Evolutionary conservation across 768 basidiomycete species (phyloP).

Genomic region (Trametes elegans): DNA sequence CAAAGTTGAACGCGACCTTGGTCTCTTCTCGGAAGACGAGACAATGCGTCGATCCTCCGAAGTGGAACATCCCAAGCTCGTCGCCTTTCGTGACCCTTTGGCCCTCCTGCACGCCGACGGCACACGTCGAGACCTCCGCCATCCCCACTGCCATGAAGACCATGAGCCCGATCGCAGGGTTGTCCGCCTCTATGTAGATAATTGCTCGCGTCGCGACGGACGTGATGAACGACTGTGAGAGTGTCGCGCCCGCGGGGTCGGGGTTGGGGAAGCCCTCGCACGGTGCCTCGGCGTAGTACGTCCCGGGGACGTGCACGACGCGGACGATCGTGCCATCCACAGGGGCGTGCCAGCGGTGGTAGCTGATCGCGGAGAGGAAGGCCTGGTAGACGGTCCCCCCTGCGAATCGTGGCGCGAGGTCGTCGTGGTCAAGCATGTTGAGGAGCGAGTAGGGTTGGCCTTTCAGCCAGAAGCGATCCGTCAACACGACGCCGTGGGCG

Average conservation of each 20-base stretch:
- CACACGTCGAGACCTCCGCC: conserved; percentile 61
- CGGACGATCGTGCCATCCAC: conserved; percentile 44
- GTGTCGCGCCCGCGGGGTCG: conserved; percentile 22
- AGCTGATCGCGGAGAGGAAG: conserved; percentile 52
- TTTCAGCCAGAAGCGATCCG: conserved; percentile 60
- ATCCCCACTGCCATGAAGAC: conserved; percentile 60
- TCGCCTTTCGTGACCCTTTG: conserved; percentile 51
- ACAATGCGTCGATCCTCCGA: conserved; percentile 55
- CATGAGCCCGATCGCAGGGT: conserved; percentile 52
- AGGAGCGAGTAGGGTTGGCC: conserved; percentile 57
- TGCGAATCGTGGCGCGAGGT: conserved; percentile 40
- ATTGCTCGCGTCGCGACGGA: conserved; percentile 47
- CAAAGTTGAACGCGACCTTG: conserved; percentile 13
- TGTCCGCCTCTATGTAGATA: conserved; percentile 55
- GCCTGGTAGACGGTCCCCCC: conserved; percentile 57
- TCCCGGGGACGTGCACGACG: conserved; percentile 46
- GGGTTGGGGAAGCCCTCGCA: conserved; percentile 26
- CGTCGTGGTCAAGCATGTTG: conserved; percentile 49
- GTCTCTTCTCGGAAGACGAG: conserved; percentile 42
- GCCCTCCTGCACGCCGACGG: conserved; percentile 45
- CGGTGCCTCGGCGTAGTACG: conserved; percentile 44
- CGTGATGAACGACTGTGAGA: conserved; percentile 42
- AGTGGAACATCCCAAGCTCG: conserved; percentile 62
- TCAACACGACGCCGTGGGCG: conserved; percentile 35
- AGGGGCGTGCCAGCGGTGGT: conserved; percentile 66